phyloP scores from a whole-genome alignment of 2,329 filamentous ascomycete species.

The Pleoardoris graminearum region DNA sequence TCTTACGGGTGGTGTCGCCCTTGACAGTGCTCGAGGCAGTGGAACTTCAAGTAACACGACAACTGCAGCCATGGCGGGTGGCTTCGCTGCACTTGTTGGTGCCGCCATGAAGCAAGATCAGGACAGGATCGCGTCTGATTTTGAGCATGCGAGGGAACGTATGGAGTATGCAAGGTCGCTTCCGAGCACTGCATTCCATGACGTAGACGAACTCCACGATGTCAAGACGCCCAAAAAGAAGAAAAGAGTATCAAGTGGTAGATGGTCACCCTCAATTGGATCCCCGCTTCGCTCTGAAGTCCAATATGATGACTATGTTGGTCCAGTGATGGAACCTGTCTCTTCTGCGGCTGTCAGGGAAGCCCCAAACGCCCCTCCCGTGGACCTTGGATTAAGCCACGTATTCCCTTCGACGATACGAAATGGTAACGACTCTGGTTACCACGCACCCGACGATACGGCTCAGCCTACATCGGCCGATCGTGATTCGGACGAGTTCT shows the following conservation, averaged over 20 bases:
- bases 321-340: constrained; percentile 14
- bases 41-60: constrained; percentile 19
- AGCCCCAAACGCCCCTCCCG: constrained; percentile 20
- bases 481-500: constrained; percentile 42
- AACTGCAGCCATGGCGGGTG: constrained; percentile 34
- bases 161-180: constrained; percentile 33
- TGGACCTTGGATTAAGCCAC: constrained; percentile 18
- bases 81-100: constrained; percentile 40
- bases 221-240: constrained; percentile 50
- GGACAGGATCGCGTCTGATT: constrained; percentile 35
- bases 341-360: constrained; percentile 19
- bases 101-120: constrained; percentile 39
- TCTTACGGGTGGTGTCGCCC: constrained; percentile 10
- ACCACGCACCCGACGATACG: constrained; percentile 38
- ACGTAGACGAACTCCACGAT: constrained; percentile 38
- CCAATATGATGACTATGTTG: constrained; percentile 50
- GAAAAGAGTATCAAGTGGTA: constrained; percentile 49
- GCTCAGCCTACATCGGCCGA: constrained; percentile 21
- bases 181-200: constrained; percentile 41
- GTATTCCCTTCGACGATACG: constrained; percentile 18
- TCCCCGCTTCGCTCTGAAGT: constrained; percentile 52
- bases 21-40: constrained; percentile 11
- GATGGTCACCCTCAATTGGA: constrained; percentile 47
- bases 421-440: constrained; percentile 36
- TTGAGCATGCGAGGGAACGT: constrained; percentile 31